These are phyloP conservation scores for Seiridium unicorne DNA, from an alignment of 2,329 filamentous ascomycete genomes.

Conservation along the genomic window DNA sequence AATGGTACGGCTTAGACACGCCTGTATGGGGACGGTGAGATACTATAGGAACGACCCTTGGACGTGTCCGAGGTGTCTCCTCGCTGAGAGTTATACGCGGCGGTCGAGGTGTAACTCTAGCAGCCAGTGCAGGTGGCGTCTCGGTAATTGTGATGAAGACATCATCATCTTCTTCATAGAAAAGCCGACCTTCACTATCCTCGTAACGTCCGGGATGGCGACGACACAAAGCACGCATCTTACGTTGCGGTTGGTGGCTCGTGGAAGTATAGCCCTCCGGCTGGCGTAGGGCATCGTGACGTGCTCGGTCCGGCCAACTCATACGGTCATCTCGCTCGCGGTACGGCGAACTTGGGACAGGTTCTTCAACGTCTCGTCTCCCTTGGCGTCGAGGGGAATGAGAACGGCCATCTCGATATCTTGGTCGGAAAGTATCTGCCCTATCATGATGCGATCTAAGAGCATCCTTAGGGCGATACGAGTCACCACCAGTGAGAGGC, in stretches of 20 bases:
- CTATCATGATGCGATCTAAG: background rate
- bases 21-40: no score
- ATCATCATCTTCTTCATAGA: constrained; percentile 6
- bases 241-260: background rate
- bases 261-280: background rate
- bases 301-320: background rate
- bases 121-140: background rate
- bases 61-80: no score
- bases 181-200: constrained; percentile 6
- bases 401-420: background rate
- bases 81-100: no score
- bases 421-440: background rate
- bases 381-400: background rate
- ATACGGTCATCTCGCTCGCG: no score
- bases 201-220: background rate
- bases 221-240: no score
- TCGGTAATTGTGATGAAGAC: background rate
- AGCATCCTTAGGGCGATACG: background rate
- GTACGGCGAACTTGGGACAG: no score
- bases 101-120: no score
- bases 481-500: background rate
- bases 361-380: no score
- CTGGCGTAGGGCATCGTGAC: background rate
- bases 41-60: no score
- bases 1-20: background rate